Conservation (phyloP, 139 green algal genomes). For the Tetraselmis chui region DNA sequence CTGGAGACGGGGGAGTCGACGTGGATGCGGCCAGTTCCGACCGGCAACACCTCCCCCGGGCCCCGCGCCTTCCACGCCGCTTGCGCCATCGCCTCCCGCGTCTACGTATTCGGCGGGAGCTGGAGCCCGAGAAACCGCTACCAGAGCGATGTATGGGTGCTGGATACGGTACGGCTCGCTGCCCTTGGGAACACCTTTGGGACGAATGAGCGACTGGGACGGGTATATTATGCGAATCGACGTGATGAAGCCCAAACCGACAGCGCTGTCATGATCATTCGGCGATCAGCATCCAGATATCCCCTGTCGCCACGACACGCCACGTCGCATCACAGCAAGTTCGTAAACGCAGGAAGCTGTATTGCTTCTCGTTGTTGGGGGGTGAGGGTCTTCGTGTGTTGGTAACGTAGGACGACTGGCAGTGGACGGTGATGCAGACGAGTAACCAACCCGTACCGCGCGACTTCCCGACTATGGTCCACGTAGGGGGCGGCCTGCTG, state of each 20-base stretch:
- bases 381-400: too few species aligned
- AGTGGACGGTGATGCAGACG: neutral
- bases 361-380: too few species aligned
- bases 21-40: constrained; percentile 2
- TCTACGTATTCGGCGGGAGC: constrained; percentile 6
- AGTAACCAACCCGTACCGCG: neutral
- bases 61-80: constrained; percentile 6
- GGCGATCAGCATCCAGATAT: too few species aligned
- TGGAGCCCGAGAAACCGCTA: neutral
- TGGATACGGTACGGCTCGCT: constrained; percentile 6
- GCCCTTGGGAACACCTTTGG: too few species aligned
- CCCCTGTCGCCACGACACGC: too few species aligned
- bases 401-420: constrained; percentile 1
- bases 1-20: neutral
- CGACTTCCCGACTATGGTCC: constrained; percentile 1
- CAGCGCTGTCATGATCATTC: too few species aligned
- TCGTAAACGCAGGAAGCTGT: too few species aligned
- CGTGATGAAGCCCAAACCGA: too few species aligned
- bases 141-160: constrained; percentile 3
- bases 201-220: too few species aligned
- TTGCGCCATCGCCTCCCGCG: neutral
- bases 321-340: too few species aligned
- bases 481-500: neutral
- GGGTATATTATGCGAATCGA: too few species aligned
- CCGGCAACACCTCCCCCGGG: neutral